A percentile compares a stretch with the other conserved stretches of the same genome.
Evolutionary conservation across 495 filamentous ascomycete species (phyloP).

Genomic region (Parmelia sp.): DNA sequence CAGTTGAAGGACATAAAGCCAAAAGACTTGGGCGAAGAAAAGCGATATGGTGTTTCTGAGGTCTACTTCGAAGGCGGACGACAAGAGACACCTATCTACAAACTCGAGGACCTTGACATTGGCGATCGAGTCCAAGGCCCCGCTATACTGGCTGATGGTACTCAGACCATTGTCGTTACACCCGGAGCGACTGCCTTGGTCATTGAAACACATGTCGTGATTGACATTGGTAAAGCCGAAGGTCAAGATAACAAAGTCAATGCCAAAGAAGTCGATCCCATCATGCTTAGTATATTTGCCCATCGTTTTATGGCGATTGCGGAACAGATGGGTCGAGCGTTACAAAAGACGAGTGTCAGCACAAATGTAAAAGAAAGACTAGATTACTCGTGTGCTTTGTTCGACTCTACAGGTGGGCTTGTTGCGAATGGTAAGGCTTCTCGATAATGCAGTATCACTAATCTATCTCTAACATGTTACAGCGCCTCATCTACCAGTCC

Average conservation of each 20-base stretch:
- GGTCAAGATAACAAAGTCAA: slow-evolving; percentile 42
- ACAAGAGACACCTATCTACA: slow-evolving; percentile 77
- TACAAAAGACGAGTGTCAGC: slow-evolving; percentile 95
- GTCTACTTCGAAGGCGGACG: slow-evolving; percentile 62
- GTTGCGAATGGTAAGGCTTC: slow-evolving; percentile 69
- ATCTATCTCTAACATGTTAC: slow-evolving; percentile 1
- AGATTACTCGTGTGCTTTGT: slow-evolving; percentile 94
- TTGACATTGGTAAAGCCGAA: slow-evolving; percentile 52
- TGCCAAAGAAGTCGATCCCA: slow-evolving; percentile 58
- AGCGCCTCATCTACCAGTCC: slow-evolving; percentile 89
- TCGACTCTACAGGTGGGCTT: slow-evolving; percentile 81
- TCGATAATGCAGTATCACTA: background rate
- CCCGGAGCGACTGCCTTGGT: slow-evolving; percentile 69
- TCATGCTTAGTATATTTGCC: slow-evolving; percentile 91
- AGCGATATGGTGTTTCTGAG: slow-evolving; percentile 32
- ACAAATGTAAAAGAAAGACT: slow-evolving; percentile 98
- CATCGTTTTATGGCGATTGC: slow-evolving; percentile 99
- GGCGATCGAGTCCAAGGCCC: slow-evolving; percentile 78
- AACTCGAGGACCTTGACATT: slow-evolving; percentile 67
- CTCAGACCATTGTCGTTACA: slow-evolving; percentile 90
- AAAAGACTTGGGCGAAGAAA: slow-evolving; percentile 30
- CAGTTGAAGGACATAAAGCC: slow-evolving; percentile 60
- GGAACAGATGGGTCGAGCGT: slow-evolving; percentile 91
- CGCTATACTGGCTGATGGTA: slow-evolving; percentile 88
- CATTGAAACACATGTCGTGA: slow-evolving; percentile 63